These are phyloP conservation scores for Aspergillus niger DNA, from an alignment of 2,329 filamentous ascomycete species.

Conservation along the genomic window DNA sequence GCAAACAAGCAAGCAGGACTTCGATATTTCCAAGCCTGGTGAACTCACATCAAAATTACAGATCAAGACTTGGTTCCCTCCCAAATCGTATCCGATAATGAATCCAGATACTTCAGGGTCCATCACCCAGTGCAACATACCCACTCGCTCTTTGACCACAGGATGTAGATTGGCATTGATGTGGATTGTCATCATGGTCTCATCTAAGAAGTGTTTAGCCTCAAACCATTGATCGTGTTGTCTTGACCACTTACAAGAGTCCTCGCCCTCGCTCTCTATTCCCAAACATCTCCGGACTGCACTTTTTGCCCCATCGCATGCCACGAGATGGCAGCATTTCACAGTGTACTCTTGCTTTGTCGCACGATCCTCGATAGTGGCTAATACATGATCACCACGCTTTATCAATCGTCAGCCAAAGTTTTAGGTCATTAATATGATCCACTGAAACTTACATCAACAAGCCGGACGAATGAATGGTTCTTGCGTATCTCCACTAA, in stretches of 20 bases:
- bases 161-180: conserved; percentile 46
- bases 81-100: conserved; percentile 49
- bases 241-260: conserved; percentile 38
- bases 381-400: conserved; percentile 28
- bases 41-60: conserved; percentile 47
- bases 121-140: conserved; percentile 51
- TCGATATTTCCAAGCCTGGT: background rate
- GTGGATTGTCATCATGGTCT: conserved; percentile 53
- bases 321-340: conserved; percentile 37
- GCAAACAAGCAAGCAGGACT: background rate
- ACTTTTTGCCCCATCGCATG: conserved; percentile 41
- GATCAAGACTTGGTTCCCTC: conserved; percentile 47
- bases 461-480: conserved; percentile 35
- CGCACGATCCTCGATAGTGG: conserved; percentile 33
- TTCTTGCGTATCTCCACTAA: conserved; percentile 24
- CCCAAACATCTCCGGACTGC: conserved; percentile 34
- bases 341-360: conserved; percentile 29
- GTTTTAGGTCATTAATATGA: no score
- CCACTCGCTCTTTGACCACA: conserved; percentile 40
- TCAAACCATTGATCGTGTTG: no score
- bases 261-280: conserved; percentile 46
- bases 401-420: conserved; percentile 9
- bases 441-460: conserved; percentile 28
- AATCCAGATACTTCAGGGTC: conserved; percentile 48
- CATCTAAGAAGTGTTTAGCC: conserved; percentile 29